Evolutionary conservation across 192 early-diverging fungal genomes (phyloP), one percentile per base, ranked within the genome.

Genomic region (Linnemannia hyalina): DNA sequence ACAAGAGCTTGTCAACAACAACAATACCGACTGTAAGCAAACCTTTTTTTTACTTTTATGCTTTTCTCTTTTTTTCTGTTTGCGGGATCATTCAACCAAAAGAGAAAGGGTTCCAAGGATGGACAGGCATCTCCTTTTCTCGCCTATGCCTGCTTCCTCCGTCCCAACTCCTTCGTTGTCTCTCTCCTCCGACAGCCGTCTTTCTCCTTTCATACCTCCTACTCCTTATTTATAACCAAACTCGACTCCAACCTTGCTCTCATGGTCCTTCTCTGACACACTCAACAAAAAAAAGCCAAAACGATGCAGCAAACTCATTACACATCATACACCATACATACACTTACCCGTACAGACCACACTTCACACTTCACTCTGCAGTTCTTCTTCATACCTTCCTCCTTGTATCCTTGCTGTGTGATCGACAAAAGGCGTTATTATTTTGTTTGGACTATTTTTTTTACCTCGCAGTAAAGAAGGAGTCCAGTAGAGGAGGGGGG

Each of bases 171-270:
- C 60, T 32, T 65, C 60, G 13, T 65, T 60, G 11, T 65, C 60
- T 23, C 55, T 26, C n/a, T n/a, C 55, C 60, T 65, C 60, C n/a
- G 60, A 65, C 60, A 32, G 11, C 32, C 57, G 6, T 26, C n/a
- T 26, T 57, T 10, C 55, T 57, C 55, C 55, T 65, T 65, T 65
- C 29, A 26, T n/a, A 65, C 60, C 60, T 65, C 60, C 60, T 65
- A 65, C 60, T 65, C 32, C 60, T 65, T 65, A 65, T 65, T 65
- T 65, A 13, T 65, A 65, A 65, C 60, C 60, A 29, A 65, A 29
- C 23, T n/a, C 55, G 16, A 57, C 55, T 26, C 55, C 55, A 57
- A 7, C 55, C 55, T 57, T 57, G 55, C 55, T 57, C 55, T 57
- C 55, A 57, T 57, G 55, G 55, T 26, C 55, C 60, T 29, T 9